Base-by-base conservation (phyloP, 164 flowering plant species). In the Tetrastigma voinierianum region DNA sequence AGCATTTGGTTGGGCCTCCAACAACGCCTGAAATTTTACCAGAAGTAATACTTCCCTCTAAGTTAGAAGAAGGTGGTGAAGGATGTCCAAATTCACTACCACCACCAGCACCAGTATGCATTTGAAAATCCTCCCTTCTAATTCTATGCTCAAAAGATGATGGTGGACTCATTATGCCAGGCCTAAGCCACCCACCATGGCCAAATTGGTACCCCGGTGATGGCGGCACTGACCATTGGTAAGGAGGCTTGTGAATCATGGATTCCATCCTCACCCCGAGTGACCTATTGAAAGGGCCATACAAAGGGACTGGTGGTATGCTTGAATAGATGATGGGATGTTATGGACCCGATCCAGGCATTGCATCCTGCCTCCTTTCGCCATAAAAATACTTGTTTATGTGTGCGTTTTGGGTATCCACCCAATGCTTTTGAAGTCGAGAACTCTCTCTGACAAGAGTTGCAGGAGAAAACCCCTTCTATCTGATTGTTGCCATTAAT, bases 361-460 rank as follows among this genome's bases (percentile, higher is more conserved):
- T 48, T 62, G 69, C 25, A 68, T 18, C 11, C 70, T 71, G 73
- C 10, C 72, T 57, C 25, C 62, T 52, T 72, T 80, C 2, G 66
- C 78, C 10, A 77, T 2, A 72, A 71, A 17, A 79, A 64, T 64
- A 74, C 80, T 49, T 68, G 78, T 17, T 70, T 74, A 46, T n/a
- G n/a, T 81, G 84, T 0, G 80, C 82, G 21, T 81, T 81, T 64
- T 81, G n/a, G 82, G 61, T 81, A 82, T 12, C 81, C 85, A 1
- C 82, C 85, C 17, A 81, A 19, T 0, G 82, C 82, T 65, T 81
- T 82, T 1, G 82, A 76, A 2, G 77, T 76, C 0, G 73, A 48
- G 66, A 81, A 81, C 5, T 73, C 78, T 25, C 78, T 74, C 72
- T 66, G n/a, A 65, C 85, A 81, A 20, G 60, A 81, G 43, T 66